These are phyloP conservation scores for Naganishia friedmannii DNA, from an alignment of 768 basidiomycete genomes.

Conservation along the genomic window DNA sequence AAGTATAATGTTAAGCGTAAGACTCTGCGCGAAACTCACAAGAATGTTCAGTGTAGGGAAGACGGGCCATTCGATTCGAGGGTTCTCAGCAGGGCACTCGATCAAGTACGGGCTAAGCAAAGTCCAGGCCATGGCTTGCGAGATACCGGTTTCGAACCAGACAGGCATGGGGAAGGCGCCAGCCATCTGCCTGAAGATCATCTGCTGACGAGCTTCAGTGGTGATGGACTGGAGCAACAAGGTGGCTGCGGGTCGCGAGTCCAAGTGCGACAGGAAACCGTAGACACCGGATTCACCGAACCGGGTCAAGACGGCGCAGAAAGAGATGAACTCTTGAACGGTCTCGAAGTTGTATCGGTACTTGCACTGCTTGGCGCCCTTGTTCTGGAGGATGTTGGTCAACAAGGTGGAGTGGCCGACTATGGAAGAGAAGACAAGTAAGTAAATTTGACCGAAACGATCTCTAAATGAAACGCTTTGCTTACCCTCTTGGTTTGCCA, in stretches of 20 bases:
- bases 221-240: slow-evolving; percentile 62
- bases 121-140: slow-evolving; percentile 59
- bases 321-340: slow-evolving; percentile 63
- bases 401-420: slow-evolving; percentile 63
- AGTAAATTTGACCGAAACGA: no score
- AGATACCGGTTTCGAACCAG: slow-evolving; percentile 60
- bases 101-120: slow-evolving; percentile 30
- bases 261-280: slow-evolving; percentile 66
- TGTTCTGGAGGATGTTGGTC: slow-evolving; percentile 57
- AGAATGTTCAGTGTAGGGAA: slow-evolving; percentile 61
- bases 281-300: slow-evolving; percentile 63
- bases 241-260: slow-evolving; percentile 60
- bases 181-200: slow-evolving; percentile 64
- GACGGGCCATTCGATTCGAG: slow-evolving; percentile 59
- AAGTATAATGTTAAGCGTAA: slow-evolving; percentile 29
- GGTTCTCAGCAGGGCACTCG: slow-evolving; percentile 60
- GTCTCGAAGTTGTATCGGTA: slow-evolving; percentile 60
- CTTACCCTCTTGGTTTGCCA: slow-evolving; percentile 54
- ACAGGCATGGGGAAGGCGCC: slow-evolving; percentile 62
- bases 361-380: slow-evolving; percentile 55
- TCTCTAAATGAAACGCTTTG: no score
- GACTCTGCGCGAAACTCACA: slow-evolving; percentile 45
- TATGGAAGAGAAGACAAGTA: slow-evolving; percentile 53
- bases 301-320: slow-evolving; percentile 57
- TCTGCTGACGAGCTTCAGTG: slow-evolving; percentile 65